Base-by-base conservation (phyloP, 805 yeast genomes). In the Candida ascalaphidarum region DNA sequence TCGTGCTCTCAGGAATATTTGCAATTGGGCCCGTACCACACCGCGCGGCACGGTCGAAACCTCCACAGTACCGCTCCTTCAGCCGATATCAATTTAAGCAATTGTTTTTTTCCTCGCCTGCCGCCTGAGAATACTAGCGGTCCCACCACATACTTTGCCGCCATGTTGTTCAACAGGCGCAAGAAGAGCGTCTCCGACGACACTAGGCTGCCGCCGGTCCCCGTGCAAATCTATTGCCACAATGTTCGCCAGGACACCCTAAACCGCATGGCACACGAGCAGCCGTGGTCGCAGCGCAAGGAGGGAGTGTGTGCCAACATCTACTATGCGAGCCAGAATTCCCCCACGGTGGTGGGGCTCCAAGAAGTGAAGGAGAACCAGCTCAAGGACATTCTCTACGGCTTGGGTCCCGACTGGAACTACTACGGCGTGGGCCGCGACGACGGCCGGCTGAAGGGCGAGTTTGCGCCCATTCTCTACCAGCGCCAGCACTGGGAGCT, bases 311-410 rank as follows among this genome's bases (percentile, higher is more conserved):
- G 41, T 5, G 30, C 30, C 4, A 39, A 39, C 10, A 33, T 38
- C 21, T 22, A 30, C 21, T 19, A 31, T 10, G 22, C 34, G 10
- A 17, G 23, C 17, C 29, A 28, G 34, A n/a, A 8, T 7, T 12
- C 17, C 11, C 31, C 44, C 7, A 35, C 40, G 12, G 28, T 43
- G 4, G 35, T 41, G 16, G 44, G 48, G 8, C 25, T 71, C 7
- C 74, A 72, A 37, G 77, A 72, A 39, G 74, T 57, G 8, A 38
- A 65, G 21, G 45, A 58, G 25, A 50, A 63, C 28, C 78, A 71
- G 41, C 52, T 74, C 12, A 41, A 26, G 17, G 52, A 48, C 29
- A 28, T 50, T 14, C 19, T 39, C 8, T n/a, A 44, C 11, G 76
- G 71, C 30, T 40, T 74, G 5, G 39, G 58, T 17, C 12, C 23